Conservation (phyloP, 2,329 filamentous ascomycete genomes). For the Arthrobotrys sinensis region DNA sequence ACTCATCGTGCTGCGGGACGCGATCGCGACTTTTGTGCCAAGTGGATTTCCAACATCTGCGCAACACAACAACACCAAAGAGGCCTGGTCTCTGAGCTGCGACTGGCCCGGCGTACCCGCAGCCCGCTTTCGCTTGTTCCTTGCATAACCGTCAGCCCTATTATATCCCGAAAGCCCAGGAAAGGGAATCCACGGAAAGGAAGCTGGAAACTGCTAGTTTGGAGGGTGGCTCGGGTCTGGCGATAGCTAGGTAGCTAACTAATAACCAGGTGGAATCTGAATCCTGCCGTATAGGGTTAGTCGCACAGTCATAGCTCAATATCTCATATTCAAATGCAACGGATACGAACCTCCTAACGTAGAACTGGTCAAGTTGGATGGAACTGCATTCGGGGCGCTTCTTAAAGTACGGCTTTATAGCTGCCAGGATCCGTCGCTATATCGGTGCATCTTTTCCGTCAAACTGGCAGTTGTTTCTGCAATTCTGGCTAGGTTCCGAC, state of each 20-base stretch:
- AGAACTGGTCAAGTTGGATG: too few relatives aligned
- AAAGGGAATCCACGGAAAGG: background rate
- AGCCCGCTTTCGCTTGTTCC: slow-evolving; percentile 52
- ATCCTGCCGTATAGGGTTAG: slow-evolving; percentile 33
- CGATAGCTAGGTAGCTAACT: slow-evolving; percentile 13
- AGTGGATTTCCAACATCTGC: slow-evolving; percentile 53
- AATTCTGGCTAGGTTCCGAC: slow-evolving; percentile 13
- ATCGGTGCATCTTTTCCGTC: background rate
- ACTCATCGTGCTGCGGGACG: slow-evolving; percentile 43
- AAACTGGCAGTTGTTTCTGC: background rate
- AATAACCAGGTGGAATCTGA: slow-evolving; percentile 8
- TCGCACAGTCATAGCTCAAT: slow-evolving; percentile 27
- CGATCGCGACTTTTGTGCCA: slow-evolving; percentile 59
- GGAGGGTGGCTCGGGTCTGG: background rate
- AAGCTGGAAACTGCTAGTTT: slow-evolving; percentile 2
- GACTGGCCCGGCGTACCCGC: slow-evolving; percentile 5
- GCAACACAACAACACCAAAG: slow-evolving; percentile 59
- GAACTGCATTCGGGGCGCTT: background rate
- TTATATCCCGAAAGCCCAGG: slow-evolving; percentile 18
- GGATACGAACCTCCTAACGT: background rate
- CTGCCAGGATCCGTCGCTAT: background rate
- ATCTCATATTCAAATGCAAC: background rate
- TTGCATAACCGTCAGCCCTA: slow-evolving; percentile 58
- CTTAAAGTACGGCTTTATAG: background rate
- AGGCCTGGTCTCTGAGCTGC: background rate